Evolutionary conservation across 257 asterid genomes (phyloP).

Genomic region (Eustoma russellianum): DNA sequence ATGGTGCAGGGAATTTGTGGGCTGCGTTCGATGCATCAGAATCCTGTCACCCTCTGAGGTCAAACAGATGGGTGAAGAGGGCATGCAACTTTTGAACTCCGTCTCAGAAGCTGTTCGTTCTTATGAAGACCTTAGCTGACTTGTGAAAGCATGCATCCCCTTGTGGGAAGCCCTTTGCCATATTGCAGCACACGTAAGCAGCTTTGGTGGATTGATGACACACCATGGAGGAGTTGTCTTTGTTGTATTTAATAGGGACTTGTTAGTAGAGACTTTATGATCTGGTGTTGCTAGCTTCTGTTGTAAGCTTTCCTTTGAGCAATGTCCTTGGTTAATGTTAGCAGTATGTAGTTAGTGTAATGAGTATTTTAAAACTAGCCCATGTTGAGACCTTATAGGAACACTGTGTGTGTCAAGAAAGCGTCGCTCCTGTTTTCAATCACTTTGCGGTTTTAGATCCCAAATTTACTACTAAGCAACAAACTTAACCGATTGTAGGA

Average conservation of each 20-base stretch:
- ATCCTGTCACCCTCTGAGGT: constrained; percentile 89
- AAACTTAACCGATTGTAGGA: too few relatives aligned
- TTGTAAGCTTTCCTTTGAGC: not conserved
- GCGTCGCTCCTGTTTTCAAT: too few relatives aligned
- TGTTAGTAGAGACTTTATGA: not conserved
- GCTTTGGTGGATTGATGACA: not conserved
- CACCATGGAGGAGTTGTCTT: not conserved
- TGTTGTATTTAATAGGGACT: not conserved
- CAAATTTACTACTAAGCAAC: too few relatives aligned
- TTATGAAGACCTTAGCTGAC: constrained; percentile 23
- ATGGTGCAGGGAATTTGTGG: constrained; percentile 67
- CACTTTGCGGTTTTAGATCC: too few relatives aligned
- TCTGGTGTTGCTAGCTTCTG: not conserved
- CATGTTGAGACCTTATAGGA: not conserved
- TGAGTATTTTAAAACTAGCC: too few relatives aligned
- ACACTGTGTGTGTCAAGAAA: too few relatives aligned
- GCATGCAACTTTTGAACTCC: constrained; percentile 87
- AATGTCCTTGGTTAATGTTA: not conserved
- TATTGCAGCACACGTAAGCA: not conserved
- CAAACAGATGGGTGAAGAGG: constrained; percentile 98
- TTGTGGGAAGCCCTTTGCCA: too few relatives aligned
- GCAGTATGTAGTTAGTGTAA: not conserved
- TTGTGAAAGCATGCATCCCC: not conserved
- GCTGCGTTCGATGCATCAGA: constrained; percentile 89
- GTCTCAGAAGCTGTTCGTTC: constrained; percentile 30